Conservation (phyloP, 2,329 filamentous ascomycete genomes). For the Akanthomyces dipterigenus region DNA sequence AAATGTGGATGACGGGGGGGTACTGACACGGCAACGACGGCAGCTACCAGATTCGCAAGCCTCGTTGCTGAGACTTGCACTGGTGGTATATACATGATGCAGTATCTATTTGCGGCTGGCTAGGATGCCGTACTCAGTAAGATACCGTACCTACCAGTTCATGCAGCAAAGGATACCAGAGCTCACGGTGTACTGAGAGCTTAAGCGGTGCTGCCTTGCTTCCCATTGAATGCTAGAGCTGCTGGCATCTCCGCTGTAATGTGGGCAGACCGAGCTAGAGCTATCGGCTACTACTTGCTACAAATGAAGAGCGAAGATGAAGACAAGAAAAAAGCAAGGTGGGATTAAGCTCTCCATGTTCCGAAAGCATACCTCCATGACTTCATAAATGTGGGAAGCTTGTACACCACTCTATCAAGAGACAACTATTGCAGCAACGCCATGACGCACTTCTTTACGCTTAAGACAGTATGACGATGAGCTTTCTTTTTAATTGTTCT, state of each 20-base stretch:
- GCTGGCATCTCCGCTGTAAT: background rate
- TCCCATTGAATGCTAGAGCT: background rate
- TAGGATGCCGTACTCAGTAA: too few species aligned
- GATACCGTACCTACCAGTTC: too few species aligned
- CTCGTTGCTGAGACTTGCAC: background rate
- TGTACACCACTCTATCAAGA: background rate
- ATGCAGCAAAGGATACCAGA: too few species aligned
- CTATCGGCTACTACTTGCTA: background rate
- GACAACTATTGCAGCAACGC: background rate
- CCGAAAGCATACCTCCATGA: constrained; percentile 1
- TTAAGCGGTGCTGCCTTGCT: too few species aligned
- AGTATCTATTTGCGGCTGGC: too few species aligned
- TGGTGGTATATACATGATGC: too few species aligned
- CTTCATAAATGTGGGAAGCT: constrained; percentile 8
- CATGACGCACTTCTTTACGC: background rate
- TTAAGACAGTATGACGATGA: too few species aligned
- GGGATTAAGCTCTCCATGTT: constrained; percentile 1
- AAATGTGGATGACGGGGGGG: background rate
- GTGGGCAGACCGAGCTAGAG: background rate
- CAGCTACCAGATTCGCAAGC: background rate
- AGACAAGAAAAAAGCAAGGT: background rate
- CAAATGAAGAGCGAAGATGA: background rate
- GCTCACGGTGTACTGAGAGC: too few species aligned
- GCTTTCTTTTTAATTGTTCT: background rate
- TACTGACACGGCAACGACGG: background rate